Evolutionary conservation across 192 early-diverging fungal species (phyloP).

Genomic region (Coemansia sp.): DNA sequence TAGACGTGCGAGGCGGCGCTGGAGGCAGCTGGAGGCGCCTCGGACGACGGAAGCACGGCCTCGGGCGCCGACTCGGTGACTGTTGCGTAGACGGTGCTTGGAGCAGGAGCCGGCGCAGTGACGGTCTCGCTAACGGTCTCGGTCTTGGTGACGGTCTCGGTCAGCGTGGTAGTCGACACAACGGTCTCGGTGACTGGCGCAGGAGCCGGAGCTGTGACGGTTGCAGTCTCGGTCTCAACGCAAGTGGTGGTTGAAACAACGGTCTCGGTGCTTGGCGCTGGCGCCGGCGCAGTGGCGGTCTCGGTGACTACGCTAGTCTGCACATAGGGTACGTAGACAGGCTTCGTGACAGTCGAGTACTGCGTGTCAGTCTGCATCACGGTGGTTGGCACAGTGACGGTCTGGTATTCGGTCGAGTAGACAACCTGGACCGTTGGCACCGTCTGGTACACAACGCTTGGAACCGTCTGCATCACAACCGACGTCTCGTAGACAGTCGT

Average conservation of each 20-base stretch:
- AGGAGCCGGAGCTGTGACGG: constrained; percentile 21
- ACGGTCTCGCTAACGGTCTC: constrained; percentile 19
- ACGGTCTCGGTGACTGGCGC: constrained; percentile 27
- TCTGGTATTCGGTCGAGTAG: constrained; percentile 25
- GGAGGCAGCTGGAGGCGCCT: constrained; percentile 1
- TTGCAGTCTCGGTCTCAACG: constrained; percentile 17
- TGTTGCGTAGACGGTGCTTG: constrained; percentile 26
- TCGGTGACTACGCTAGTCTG: constrained; percentile 43
- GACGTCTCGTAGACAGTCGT: constrained; percentile 34
- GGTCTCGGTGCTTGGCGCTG: constrained; percentile 23
- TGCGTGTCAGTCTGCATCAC: constrained; percentile 40
- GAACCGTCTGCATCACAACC: constrained; percentile 35
- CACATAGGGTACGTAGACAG: constrained; percentile 52
- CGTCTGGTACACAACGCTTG: constrained; percentile 34
- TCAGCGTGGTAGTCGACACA: constrained; percentile 2
- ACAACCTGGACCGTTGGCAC: constrained; percentile 29
- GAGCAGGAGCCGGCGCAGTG: constrained; percentile 30
- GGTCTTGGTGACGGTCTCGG: constrained; percentile 18
- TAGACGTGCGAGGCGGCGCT: constrained; percentile 11
- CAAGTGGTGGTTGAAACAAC: constrained; percentile 15
- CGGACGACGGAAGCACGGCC: constrained; percentile 18
- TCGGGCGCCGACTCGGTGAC: constrained; percentile 9
- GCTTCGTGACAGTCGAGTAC: constrained; percentile 47
- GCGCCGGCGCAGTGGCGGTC: constrained; percentile 27
- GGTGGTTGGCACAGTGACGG: constrained; percentile 27